Evolutionary conservation across 768 basidiomycete species (phyloP).

Genomic region (Termitomyces heimii): DNA sequence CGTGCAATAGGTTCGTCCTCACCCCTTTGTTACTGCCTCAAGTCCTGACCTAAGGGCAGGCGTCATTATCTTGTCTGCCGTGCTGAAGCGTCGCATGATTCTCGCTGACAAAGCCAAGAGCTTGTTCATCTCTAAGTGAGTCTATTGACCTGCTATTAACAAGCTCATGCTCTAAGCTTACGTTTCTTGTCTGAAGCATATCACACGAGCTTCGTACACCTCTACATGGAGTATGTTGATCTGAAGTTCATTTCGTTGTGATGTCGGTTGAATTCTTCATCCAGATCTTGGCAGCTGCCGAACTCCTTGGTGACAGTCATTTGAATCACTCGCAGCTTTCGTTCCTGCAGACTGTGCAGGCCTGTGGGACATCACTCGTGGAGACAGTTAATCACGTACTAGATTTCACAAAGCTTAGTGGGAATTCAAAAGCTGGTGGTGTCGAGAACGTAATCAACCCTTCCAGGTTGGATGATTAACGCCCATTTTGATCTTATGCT

Average conservation of each 20-base stretch:
- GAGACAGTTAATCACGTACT: conserved; percentile 97
- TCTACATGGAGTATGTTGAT: conserved; percentile 67
- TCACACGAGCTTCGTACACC: conserved; percentile 91
- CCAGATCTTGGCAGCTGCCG: conserved; percentile 86
- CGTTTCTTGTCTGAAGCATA: conserved; percentile 42
- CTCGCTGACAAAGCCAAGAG: conserved; percentile 93
- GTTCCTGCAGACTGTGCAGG: conserved; percentile 89
- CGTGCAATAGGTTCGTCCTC: conserved; percentile 68
- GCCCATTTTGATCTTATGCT: not conserved
- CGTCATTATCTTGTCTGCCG: conserved; percentile 90
- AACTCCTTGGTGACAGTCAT: conserved; percentile 81
- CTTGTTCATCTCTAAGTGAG: conserved; percentile 86
- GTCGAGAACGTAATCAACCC: conserved; percentile 71
- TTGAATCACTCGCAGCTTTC: conserved; percentile 78
- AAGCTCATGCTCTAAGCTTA: not conserved
- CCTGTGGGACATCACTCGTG: conserved; percentile 91
- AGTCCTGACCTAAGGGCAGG: conserved; percentile 29
- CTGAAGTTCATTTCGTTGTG: not conserved
- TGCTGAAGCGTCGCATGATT: conserved; percentile 88
- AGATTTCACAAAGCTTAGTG: conserved; percentile 93
- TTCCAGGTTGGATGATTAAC: conserved; percentile 43
- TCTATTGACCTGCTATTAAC: not conserved
- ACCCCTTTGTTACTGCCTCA: not conserved
- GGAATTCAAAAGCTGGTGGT: conserved; percentile 73
- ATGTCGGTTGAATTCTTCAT: conserved; percentile 2